Evolutionary conservation across 805 yeast genomes (phyloP).

Genomic region (Lipomyces orientalis): DNA sequence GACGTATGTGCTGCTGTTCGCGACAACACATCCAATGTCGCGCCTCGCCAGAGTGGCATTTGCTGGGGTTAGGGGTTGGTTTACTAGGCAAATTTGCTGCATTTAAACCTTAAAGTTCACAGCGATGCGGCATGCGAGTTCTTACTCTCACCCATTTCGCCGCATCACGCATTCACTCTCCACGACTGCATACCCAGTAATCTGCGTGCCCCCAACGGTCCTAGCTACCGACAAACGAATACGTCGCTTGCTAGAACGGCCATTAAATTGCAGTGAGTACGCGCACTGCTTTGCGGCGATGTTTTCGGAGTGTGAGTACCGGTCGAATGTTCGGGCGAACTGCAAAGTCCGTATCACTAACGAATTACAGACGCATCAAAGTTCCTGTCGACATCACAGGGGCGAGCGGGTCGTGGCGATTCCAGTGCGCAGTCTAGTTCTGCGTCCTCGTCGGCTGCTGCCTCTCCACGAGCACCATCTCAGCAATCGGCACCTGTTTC

Average conservation of each 20-base stretch:
- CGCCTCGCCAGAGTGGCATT: too few relatives aligned
- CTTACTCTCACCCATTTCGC: neutral
- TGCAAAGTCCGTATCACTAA: neutral
- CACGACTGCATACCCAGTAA: neutral
- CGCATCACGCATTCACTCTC: neutral
- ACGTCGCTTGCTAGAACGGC: neutral
- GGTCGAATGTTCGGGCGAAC: neutral
- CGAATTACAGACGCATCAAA: constrained; percentile 28
- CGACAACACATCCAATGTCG: too few relatives aligned
- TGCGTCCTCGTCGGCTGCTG: neutral
- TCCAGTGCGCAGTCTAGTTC: constrained; percentile 2
- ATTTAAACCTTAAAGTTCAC: neutral
- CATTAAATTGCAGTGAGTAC: neutral
- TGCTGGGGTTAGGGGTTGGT: too few relatives aligned
- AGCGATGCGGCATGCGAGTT: neutral
- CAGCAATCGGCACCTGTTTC: constrained; percentile 20
- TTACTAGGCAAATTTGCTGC: neutral
- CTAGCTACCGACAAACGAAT: neutral
- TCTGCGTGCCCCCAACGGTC: neutral
- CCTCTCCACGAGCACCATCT: constrained; percentile 9
- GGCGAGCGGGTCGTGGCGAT: constrained; percentile 17
- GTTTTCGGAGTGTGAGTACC: constrained; percentile 31
- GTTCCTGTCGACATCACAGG: constrained; percentile 29
- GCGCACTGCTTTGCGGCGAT: constrained; percentile 17
- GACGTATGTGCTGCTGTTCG: too few relatives aligned